Evolutionary conservation across 257 asterid species (phyloP).

Genomic region (Thymus mandschuricus): DNA sequence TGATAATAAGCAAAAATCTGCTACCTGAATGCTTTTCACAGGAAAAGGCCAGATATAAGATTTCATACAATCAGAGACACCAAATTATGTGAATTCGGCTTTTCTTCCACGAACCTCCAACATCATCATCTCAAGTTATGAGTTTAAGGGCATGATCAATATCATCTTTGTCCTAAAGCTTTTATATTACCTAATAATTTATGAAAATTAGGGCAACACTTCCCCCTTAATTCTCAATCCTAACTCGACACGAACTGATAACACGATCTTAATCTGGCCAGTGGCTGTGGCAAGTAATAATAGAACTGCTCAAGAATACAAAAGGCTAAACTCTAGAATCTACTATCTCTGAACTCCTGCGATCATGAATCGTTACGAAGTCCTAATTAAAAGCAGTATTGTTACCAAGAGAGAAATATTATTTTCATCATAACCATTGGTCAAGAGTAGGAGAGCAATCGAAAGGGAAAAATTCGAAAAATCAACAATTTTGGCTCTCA

Average conservation of each 20-base stretch:
- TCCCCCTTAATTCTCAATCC: not conserved
- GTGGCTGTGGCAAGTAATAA: not conserved
- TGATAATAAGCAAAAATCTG: not conserved
- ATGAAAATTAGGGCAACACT: not conserved
- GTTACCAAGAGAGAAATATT: not conserved
- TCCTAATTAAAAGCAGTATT: not conserved
- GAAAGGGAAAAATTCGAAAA: not conserved
- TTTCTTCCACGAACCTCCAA: not conserved
- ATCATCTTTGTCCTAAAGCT: not conserved
- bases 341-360: not conserved
- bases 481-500: not conserved
- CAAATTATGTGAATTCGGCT: too few species aligned
- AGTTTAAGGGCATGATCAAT: not conserved
- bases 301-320: conserved; percentile 10
- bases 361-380: not conserved
- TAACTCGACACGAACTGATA: not conserved
- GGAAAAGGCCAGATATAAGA: not conserved
- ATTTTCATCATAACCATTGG: not conserved
- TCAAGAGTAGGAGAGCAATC: not conserved
- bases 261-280: not conserved
- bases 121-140: not conserved
- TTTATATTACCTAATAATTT: not conserved
- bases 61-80: too few species aligned
- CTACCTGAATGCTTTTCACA: not conserved
- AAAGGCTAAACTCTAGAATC: not conserved